Base-by-base conservation (phyloP, 75 land plant genomes). In the Pinus albicaulis region DNA sequence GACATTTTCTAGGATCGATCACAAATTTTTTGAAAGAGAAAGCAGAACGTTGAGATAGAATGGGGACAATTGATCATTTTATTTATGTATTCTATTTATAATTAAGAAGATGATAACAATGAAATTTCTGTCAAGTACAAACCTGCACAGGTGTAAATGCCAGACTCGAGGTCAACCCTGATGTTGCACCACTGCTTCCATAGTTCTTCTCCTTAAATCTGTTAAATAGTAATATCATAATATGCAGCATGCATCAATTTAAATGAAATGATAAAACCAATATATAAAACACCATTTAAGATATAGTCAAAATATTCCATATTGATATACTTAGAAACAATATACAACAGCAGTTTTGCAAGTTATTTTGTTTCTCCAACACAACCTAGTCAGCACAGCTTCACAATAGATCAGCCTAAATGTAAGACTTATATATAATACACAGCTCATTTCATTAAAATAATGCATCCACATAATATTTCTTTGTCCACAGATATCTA, bases 131-230 rank as follows among this genome's bases (percentile, higher is more conserved):
- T 34, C 41, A 17, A 19, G 36, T 24, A 53, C 71, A 64, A n/a
- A 86, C 99, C 93, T 94, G 99, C 34, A 97, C 99, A 74, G 99
- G 99, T 38, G 99, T 97, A 76, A 97, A 97, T 57, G 99, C 99
- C 77, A 97, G 81, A 79, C 99, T 97, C 26, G 99, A 96, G 59
- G 98, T 95, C 82, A 94, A 75, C 19, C 99, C 99, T 25, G 99
- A 96, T 2, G 99, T 94, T 22, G 95, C 92, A 73, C 99, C 99
- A 79, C 99, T 87, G 83, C 92, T 94, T 66, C 99, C 99, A 86
- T 92, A 92, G 1, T 61, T 14, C 81, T 89, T 94, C 81, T 97
- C 99, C 82, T 97, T 97, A 71, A 94, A 97, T 82, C 99, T 96
- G 85, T 74, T 78, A 76, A 66, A n/a, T 63, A 3, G 58, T 4